phyloP scores from a whole-genome alignment of 805 yeast genomes.

The Debaryomyces maramus region DNA sequence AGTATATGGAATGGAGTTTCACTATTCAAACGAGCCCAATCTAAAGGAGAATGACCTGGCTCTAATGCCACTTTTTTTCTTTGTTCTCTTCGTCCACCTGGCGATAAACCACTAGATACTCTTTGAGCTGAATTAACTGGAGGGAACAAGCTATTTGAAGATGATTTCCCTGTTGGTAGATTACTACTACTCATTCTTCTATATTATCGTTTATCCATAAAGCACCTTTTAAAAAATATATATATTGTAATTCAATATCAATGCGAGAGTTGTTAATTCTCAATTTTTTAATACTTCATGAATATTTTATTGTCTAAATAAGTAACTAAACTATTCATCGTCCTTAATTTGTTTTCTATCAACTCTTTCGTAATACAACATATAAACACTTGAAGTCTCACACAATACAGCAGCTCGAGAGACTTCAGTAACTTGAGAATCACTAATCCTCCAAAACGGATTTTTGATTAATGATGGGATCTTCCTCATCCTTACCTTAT shows the following conservation, averaged over 20 bases:
- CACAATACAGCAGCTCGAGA: constrained; percentile 55
- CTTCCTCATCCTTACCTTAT: constrained; percentile 46
- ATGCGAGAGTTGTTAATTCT: no score
- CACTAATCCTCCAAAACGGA: constrained; percentile 88
- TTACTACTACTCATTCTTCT: neutral
- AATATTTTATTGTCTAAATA: no score
- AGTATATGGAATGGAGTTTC: constrained; percentile 47
- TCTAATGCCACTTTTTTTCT: constrained; percentile 57
- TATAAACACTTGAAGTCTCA: constrained; percentile 77
- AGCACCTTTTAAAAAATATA: neutral
- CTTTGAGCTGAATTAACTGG: constrained; percentile 40
- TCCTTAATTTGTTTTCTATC: constrained; percentile 28
- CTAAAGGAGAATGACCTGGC: constrained; percentile 85
- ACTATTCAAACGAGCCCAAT: constrained; percentile 70
- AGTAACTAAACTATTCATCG: neutral
- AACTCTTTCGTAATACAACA: constrained; percentile 75
- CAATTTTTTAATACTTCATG: no score
- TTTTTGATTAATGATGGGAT: constrained; percentile 54
- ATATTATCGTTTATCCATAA: neutral
- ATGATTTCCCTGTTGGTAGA: neutral
- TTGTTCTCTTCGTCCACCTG: constrained; percentile 13
- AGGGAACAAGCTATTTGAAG: constrained; percentile 22
- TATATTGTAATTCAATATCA: no score
- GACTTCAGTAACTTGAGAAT: constrained; percentile 66
- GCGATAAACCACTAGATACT: constrained; percentile 15